phyloP scores from a whole-genome alignment of 495 filamentous ascomycete species.

The Bacidia rubella region DNA sequence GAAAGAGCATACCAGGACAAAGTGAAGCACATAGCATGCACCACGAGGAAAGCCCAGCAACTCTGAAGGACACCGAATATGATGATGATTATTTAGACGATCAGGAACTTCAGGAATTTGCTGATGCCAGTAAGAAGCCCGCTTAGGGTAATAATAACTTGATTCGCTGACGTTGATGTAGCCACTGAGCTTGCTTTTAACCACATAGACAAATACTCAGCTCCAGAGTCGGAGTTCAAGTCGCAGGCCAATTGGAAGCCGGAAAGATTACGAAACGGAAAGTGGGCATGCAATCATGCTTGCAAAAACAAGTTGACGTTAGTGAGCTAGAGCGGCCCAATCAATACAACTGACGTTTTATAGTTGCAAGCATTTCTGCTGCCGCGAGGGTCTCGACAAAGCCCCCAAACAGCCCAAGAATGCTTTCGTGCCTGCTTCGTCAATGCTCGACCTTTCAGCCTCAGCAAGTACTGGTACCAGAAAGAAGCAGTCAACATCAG shows the following conservation, averaged over 20 bases:
- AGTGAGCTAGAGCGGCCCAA: no score
- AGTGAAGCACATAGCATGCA: slow-evolving; percentile 3
- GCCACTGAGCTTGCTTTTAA: slow-evolving; percentile 22
- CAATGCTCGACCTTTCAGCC: background rate
- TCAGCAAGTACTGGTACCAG: background rate
- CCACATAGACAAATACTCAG: slow-evolving; percentile 37
- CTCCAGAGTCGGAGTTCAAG: no score
- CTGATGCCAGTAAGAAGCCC: background rate
- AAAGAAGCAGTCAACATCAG: background rate
- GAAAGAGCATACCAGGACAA: background rate
- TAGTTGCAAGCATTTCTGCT: slow-evolving; percentile 74
- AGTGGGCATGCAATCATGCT: slow-evolving; percentile 74
- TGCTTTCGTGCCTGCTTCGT: slow-evolving; percentile 6
- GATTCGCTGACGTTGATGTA: slow-evolving; percentile 20
- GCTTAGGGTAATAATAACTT: slow-evolving; percentile 23
- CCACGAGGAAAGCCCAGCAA: background rate
- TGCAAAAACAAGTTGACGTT: slow-evolving; percentile 58
- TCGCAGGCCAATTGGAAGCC: slow-evolving; percentile 26
- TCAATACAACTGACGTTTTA: background rate
- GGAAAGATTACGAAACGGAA: slow-evolving; percentile 59
- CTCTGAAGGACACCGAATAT: slow-evolving; percentile 31
- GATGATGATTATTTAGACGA: slow-evolving; percentile 44
- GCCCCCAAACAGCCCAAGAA: slow-evolving; percentile 47
- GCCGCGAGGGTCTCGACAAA: slow-evolving; percentile 74
- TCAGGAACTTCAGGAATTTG: slow-evolving; percentile 24